phyloP scores from a whole-genome alignment of 441 rosid species.

The Mallotus repandus region DNA sequence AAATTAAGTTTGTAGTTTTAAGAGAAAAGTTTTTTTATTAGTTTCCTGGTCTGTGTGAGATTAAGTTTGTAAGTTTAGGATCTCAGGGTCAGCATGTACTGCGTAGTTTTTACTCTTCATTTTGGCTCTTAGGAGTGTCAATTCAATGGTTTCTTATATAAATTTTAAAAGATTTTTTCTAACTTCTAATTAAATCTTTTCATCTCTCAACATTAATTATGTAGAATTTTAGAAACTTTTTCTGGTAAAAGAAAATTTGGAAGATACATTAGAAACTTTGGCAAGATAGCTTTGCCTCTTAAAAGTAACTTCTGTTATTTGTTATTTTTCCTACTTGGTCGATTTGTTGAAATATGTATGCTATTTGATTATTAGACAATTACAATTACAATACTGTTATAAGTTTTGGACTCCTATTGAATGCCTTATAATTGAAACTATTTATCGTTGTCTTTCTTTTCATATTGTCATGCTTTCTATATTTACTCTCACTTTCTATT shows the following conservation, averaged over 20 bases:
- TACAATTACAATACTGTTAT: not conserved
- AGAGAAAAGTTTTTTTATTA: not conserved
- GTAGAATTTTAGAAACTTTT: not conserved
- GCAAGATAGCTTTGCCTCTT: not conserved
- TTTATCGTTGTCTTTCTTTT: not conserved
- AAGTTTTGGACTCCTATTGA: not conserved
- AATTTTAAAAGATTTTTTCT: not conserved
- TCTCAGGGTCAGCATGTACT: not conserved
- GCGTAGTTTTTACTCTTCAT: not conserved
- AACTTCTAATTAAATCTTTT: not conserved
- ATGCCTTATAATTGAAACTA: not conserved
- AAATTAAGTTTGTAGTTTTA: too few relatives aligned
- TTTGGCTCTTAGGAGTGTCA: not conserved
- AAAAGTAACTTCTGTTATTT: not conserved
- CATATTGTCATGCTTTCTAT: not conserved
- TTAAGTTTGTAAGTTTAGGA: not conserved
- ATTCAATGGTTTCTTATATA: not conserved
- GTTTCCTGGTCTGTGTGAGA: not conserved
- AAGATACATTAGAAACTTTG: too few relatives aligned
- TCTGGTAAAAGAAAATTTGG: not conserved
- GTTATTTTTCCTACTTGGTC: not conserved
- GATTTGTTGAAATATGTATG: not conserved
- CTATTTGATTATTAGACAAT: not conserved
- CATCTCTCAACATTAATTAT: not conserved
- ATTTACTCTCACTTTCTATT: not conserved